Evolutionary conservation across 805 yeast species (phyloP).

Genomic region (Starmerella vaccinii): DNA sequence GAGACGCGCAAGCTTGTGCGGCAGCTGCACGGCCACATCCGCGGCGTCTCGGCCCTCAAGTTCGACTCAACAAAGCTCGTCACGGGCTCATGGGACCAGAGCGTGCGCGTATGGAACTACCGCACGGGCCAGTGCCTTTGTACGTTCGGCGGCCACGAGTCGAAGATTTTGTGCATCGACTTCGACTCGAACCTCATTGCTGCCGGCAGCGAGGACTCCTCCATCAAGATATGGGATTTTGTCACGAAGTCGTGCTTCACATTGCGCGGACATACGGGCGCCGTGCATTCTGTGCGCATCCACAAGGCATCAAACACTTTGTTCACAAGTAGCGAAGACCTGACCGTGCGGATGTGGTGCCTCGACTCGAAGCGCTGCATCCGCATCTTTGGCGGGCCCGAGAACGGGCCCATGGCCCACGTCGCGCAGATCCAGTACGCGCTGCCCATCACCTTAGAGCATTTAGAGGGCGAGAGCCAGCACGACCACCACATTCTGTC

Average conservation of each 20-base stretch:
- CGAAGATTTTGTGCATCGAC: slow-evolving; percentile 76
- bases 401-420: slow-evolving; percentile 52
- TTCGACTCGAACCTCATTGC: slow-evolving; percentile 73
- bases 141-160: slow-evolving; percentile 86
- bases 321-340: slow-evolving; percentile 83
- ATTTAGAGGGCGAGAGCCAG: slow-evolving; percentile 42
- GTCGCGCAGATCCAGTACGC: slow-evolving; percentile 91
- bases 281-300: slow-evolving; percentile 83
- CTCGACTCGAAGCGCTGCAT: slow-evolving; percentile 68
- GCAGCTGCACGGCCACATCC: slow-evolving; percentile 77
- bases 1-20: slow-evolving; percentile 65
- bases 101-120: slow-evolving; percentile 93
- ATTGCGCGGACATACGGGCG: slow-evolving; percentile 81
- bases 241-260: slow-evolving; percentile 88
- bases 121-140: slow-evolving; percentile 89
- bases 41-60: slow-evolving; percentile 73
- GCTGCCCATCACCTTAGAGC: slow-evolving; percentile 69
- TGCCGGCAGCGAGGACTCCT: slow-evolving; percentile 84
- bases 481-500: slow-evolving; percentile 21
- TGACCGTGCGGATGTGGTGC: slow-evolving; percentile 93
- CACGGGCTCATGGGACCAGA: slow-evolving; percentile 83
- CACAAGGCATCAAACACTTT: slow-evolving; percentile 69
- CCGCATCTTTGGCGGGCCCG: slow-evolving; percentile 59
- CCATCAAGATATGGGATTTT: slow-evolving; percentile 94
- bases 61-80: slow-evolving; percentile 85